Evolutionary conservation across 805 yeast genomes (phyloP).

Genomic region (Saccharomycopsis vini): DNA sequence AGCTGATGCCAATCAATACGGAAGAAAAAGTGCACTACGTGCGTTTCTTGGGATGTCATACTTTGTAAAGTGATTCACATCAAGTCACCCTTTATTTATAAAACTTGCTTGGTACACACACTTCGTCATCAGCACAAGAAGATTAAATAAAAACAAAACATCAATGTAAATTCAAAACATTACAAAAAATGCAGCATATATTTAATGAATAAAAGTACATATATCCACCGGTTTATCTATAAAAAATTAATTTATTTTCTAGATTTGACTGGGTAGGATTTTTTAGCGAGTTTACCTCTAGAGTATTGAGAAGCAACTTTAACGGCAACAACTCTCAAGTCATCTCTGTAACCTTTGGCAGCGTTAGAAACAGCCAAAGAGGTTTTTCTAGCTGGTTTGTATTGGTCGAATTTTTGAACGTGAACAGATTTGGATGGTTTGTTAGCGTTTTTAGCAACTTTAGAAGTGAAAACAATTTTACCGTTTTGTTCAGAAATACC

Average conservation of each 20-base stretch:
- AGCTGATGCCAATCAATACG: too few relatives aligned
- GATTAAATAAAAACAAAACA: too few relatives aligned
- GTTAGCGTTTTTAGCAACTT: conserved; percentile 37
- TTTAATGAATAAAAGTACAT: too few relatives aligned
- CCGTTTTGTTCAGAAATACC: conserved; percentile 34
- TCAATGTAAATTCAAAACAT: too few relatives aligned
- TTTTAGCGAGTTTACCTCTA: conserved; percentile 31
- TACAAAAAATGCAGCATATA: too few relatives aligned
- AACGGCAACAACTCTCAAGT: conserved; percentile 40
- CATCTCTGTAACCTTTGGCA: conserved; percentile 40
- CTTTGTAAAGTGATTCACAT: too few relatives aligned
- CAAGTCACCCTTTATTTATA: too few relatives aligned
- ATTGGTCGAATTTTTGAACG: conserved; percentile 32
- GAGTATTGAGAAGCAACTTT: conserved; percentile 38
- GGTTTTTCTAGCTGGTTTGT: conserved; percentile 35
- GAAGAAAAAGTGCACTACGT: too few relatives aligned
- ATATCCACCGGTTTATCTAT: too few relatives aligned
- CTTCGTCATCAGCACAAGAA: too few relatives aligned
- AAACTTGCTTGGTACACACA: too few relatives aligned
- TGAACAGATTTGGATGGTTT: conserved; percentile 36
- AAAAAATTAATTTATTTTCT: conserved; percentile 19
- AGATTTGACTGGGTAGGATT: conserved; percentile 23
- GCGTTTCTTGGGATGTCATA: too few relatives aligned
- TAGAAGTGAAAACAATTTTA: conserved; percentile 33
- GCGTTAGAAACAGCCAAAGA: conserved; percentile 38